These are phyloP conservation scores for Theobroma cacao DNA, from an alignment of 345 rosid genomes.

Conservation along the genomic window DNA sequence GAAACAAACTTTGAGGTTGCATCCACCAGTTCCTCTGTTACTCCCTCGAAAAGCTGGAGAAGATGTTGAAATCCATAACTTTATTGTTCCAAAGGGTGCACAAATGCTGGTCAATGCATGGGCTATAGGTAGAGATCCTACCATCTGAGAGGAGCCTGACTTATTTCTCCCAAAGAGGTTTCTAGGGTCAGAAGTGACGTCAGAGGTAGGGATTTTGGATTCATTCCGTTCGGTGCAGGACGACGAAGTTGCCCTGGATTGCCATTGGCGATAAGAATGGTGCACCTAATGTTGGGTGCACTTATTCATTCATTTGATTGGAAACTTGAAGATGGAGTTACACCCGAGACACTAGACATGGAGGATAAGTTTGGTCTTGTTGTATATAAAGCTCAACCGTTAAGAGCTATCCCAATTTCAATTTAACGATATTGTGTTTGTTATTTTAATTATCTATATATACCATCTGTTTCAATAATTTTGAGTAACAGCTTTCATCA, in stretches of 20 bases:
- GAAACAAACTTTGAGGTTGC: slow-evolving; percentile 35
- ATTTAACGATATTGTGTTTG: no score
- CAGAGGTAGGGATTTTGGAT: neutral
- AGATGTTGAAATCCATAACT: slow-evolving; percentile 17
- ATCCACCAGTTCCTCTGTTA: slow-evolving; percentile 28
- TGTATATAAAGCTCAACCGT: slow-evolving; percentile 33
- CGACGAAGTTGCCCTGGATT: slow-evolving; percentile 42
- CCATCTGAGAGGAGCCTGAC: neutral
- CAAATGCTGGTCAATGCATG: slow-evolving; percentile 13
- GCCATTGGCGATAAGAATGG: slow-evolving; percentile 32
- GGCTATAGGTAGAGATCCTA: slow-evolving; percentile 12
- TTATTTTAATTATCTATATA: no score
- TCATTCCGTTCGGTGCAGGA: slow-evolving; percentile 22
- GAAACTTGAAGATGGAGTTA: slow-evolving; percentile 22
- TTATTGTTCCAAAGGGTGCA: slow-evolving; percentile 27
- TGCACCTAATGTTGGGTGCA: slow-evolving; percentile 42
- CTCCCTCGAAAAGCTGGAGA: slow-evolving; percentile 30
- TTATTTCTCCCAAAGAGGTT: slow-evolving; percentile 2
- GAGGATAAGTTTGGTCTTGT: slow-evolving; percentile 24
- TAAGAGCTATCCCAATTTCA: slow-evolving; percentile 22
- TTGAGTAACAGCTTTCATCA: no score
- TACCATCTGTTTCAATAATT: no score
- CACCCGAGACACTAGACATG: slow-evolving; percentile 18
- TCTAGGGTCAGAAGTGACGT: neutral
- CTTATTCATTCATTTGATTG: slow-evolving; percentile 27